A percentile compares a stretch with the other conserved stretches of the same genome.
phyloP scores from a whole-genome alignment of 352 stramenopile genomes.

The Peronospora tabacina region DNA sequence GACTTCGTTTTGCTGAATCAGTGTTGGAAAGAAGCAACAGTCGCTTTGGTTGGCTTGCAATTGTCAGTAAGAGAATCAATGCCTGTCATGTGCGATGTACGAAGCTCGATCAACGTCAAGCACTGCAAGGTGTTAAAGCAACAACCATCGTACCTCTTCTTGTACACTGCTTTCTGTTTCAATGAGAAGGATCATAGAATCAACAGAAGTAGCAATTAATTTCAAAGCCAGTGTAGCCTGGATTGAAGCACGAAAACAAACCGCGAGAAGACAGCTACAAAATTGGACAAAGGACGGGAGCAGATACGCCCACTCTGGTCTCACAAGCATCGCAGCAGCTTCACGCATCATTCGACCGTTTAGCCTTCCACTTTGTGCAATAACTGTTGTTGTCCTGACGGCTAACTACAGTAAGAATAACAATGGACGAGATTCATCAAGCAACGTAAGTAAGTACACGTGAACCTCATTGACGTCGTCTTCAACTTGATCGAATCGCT shows the following conservation, averaged over 20 bases:
- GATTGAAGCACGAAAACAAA: slow-evolving; percentile 36
- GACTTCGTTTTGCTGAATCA: slow-evolving; percentile 26
- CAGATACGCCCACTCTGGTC: slow-evolving; percentile 36
- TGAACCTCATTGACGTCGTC: background rate
- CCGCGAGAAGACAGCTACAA: slow-evolving; percentile 44
- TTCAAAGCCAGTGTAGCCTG: slow-evolving; percentile 28
- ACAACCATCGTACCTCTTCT: slow-evolving; percentile 43
- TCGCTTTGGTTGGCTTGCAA: slow-evolving; percentile 58
- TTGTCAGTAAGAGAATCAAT: slow-evolving; percentile 54
- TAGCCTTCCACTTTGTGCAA: slow-evolving; percentile 35
- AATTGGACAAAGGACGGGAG: slow-evolving; percentile 46
- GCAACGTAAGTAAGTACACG: background rate
- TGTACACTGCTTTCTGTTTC: slow-evolving; percentile 33
- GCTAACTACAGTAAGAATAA: slow-evolving; percentile 23
- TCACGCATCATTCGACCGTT: slow-evolving; percentile 30
- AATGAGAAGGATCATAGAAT: slow-evolving; percentile 34
- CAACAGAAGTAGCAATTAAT: slow-evolving; percentile 34
- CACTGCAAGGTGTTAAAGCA: background rate
- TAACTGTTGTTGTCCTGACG: slow-evolving; percentile 34
- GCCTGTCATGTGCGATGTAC: slow-evolving; percentile 27
- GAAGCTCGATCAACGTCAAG: background rate
- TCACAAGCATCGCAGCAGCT: slow-evolving; percentile 25
- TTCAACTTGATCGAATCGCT: background rate
- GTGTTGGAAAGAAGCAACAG: slow-evolving; percentile 42
- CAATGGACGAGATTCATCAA: background rate